Percentiles rank a stretch among this genome's conserved stretches.
phyloP scores from a whole-genome alignment of 345 rosid genomes.

The Rubroshorea leprosula region DNA sequence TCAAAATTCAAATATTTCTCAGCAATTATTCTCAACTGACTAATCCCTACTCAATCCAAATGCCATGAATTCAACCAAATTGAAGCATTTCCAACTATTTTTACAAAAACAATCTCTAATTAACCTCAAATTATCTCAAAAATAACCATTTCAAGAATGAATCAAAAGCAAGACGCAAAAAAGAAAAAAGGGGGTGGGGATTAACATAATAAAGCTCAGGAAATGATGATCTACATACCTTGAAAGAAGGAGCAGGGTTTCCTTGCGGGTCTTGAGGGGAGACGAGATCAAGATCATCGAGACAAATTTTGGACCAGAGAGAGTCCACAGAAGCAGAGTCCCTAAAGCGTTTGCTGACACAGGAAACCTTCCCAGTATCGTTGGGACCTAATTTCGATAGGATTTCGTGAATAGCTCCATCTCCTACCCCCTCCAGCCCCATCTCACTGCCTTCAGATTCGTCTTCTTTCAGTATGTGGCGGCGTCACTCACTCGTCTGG shows the following conservation, averaged over 20 bases:
- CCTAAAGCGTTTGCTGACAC: constrained; percentile 48
- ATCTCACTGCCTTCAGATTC: constrained; percentile 13
- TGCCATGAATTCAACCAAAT: background rate
- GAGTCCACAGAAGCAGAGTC: constrained; percentile 55
- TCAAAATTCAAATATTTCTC: background rate
- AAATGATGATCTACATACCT: constrained; percentile 29
- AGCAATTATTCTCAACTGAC: background rate
- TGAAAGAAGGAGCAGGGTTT: constrained; percentile 56
- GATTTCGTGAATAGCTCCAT: constrained; percentile 48
- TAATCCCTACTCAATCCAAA: background rate
- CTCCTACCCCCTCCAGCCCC: constrained; percentile 63
- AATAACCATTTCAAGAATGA: too few species aligned
- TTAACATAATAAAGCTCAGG: background rate
- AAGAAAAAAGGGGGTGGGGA: background rate
- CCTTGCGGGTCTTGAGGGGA: constrained; percentile 65
- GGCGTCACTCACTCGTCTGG: background rate
- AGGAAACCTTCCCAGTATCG: constrained; percentile 39
- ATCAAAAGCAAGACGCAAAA: too few species aligned
- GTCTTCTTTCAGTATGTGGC: background rate
- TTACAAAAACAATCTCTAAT: background rate
- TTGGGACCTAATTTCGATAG: constrained; percentile 49
- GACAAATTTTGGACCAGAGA: constrained; percentile 67
- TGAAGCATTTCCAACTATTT: background rate
- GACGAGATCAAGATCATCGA: constrained; percentile 51
- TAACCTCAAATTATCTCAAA: background rate